Evolutionary conservation across 208 protist genomes (phyloP), one percentile per base, ranked within the genome.

Genomic region (Trypanosoma cruzi): DNA sequence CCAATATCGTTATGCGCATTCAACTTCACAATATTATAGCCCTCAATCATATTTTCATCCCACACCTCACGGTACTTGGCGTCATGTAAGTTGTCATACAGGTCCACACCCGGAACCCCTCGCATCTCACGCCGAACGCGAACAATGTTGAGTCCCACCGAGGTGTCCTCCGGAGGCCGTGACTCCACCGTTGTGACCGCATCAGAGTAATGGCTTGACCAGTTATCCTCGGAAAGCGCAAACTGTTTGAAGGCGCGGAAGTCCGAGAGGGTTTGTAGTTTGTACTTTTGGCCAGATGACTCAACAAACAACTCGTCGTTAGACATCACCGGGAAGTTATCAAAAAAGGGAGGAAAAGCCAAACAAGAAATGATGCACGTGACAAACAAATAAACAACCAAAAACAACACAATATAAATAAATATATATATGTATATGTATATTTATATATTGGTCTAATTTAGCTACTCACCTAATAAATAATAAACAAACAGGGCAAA

Each of bases 21-120:
- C 5, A 97, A 76, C 62, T 86, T 71, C 1, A 68, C 70, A 70
- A 97, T 91, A 75, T 97, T 95, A 74, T 82, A 90, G 10, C 93
- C 90, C 28, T 90, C 85, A 32, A 95, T 76, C 93, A 97, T 97
- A 48, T 87, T 88, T 10, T 71, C 76, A 64, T 97, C 93, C 89
- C 93, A 97, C 37, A 83, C 89, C 20, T 77, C 68, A 24, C 93
- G 86, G 64, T 96, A 97, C 16, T 83, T 59, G 0, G 93, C 80
- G 63, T 97, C 93, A 66, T 97, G 93, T 36, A 97, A 72, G 46
- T 87, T 85, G 40, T 97, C 79, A 71, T 96, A 97, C 20, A 97
- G 46, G 44, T 91, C 82, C 37, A 78, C 52, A 11, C 86, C 85
- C 6, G 88, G 73, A 46, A 95, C 79, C 0, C 71, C 73, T 42